A percentile compares a stretch with the other conserved stretches of the same genome.
phyloP scores from a whole-genome alignment of 1,284 basidiomycete genomes.

The Fistulinella staudtii region DNA sequence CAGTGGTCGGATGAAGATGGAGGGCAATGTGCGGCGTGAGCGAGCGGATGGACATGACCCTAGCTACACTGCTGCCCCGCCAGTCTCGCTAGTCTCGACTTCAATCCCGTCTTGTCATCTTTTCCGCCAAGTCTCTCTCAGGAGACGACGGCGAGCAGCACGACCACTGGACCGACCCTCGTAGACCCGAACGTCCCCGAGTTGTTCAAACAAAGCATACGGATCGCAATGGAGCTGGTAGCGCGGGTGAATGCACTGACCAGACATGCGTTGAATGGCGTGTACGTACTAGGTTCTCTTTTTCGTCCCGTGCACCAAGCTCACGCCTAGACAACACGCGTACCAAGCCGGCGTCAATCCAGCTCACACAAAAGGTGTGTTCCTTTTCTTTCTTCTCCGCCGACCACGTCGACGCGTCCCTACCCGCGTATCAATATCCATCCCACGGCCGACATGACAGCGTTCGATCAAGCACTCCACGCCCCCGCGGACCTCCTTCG shows the following conservation, averaged over 20 bases:
- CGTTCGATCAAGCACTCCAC: constrained; percentile 36
- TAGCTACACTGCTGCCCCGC: no score
- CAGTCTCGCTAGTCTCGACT: no score
- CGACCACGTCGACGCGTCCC: no score
- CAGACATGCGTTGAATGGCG: constrained; percentile 35
- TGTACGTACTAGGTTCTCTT: constrained; percentile 32
- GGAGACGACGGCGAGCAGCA: constrained; percentile 14
- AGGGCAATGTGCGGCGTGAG: no score
- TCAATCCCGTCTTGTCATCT: constrained; percentile 3
- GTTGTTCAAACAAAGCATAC: constrained; percentile 43
- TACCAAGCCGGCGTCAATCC: constrained; percentile 41
- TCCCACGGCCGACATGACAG: constrained; percentile 36
- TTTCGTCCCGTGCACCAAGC: neutral
- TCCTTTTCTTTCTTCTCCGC: neutral
- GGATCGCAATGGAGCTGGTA: constrained; percentile 38
- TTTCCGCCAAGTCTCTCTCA: constrained; percentile 26
- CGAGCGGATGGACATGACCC: no score
- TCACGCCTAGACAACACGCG: constrained; percentile 38
- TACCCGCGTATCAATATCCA: no score
- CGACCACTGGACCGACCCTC: constrained; percentile 12
- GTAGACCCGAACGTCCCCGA: constrained; percentile 44
- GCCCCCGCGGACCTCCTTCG: constrained; percentile 37
- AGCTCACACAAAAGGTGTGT: constrained; percentile 40
- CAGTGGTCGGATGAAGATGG: no score
- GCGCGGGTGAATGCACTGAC: constrained; percentile 38